Base-by-base conservation (phyloP, 768 basidiomycete species). In the Astraeus odoratus region DNA sequence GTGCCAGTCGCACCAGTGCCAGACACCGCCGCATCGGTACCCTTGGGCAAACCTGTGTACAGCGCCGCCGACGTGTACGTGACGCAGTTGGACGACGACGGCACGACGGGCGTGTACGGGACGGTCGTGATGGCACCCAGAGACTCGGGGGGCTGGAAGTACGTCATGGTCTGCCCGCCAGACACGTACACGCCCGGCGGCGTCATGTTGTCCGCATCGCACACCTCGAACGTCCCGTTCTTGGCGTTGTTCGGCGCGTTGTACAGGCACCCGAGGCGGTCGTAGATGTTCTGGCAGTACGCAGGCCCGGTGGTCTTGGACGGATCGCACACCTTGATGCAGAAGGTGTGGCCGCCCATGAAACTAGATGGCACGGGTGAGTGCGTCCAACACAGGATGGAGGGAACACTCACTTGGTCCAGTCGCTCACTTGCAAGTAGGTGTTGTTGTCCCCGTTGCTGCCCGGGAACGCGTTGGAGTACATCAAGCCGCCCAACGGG, bases 241-340 rank as follows among this genome's bases (percentile, higher is more conserved):
- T 72, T 59, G 27, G 83, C 82, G 26, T 68, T 63, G 60, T 75
- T 78, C 13, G 87, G 87, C 15, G 76, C 81, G 59, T 88, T 90
- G 70, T 80, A 88, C 2, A 50, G 56, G 53, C 83, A 82, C 8
- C 89, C 88, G 41, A 87, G 80, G 46, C 81, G 82, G 57, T 88
- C 86, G 48, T 69, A 82, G 49, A 78, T 74, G 71, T 91, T 81
- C 59, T 85, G 68, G 68, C 87, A 89, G 54, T 60, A 74, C n/a
- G 66, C 56, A 4, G 68, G 66, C 0, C 74, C 70, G 53, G 77
- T 70, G n/a, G 73, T 54, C 9, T 68, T 67, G 1, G 60, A 51
- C 2, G 80, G 80, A 55, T 86, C 77, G 66, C 87, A 91, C 0
- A 74, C 67, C 63, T 89, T 90, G 51, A 85, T 56, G 63, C 86